Conservation (phyloP, 306 rosid species). For the Benincasa hispida region DNA sequence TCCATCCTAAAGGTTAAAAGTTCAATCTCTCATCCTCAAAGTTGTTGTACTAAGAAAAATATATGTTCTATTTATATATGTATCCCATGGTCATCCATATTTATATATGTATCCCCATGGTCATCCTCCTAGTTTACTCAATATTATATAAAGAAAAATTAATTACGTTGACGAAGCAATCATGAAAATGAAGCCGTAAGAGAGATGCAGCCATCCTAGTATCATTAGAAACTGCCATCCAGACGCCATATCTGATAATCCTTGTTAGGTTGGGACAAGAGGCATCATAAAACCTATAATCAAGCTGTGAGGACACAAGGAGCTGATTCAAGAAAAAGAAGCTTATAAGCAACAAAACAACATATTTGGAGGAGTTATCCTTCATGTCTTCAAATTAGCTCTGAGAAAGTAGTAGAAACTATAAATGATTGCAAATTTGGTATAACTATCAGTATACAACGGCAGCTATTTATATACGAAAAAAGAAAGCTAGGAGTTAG, state of each 20-base stretch:
- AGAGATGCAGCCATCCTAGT: constrained; percentile 86
- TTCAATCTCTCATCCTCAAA: no score
- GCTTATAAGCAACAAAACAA: constrained; percentile 22
- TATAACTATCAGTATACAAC: neutral
- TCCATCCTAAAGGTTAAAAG: no score
- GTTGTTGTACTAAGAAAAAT: no score
- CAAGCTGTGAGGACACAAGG: constrained; percentile 47
- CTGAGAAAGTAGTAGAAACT: neutral
- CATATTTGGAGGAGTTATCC: constrained; percentile 16
- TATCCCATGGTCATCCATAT: no score
- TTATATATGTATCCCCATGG: no score
- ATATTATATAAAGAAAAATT: neutral
- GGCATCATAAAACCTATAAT: constrained; percentile 46
- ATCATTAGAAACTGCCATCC: constrained; percentile 61
- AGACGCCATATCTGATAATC: constrained; percentile 42
- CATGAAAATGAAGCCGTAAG: constrained; percentile 91
- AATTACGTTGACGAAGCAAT: constrained; percentile 67
- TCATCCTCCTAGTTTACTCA: neutral
- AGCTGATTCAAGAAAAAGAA: constrained; percentile 28
- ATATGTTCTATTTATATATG: no score
- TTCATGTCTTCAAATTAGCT: neutral
- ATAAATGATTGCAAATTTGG: neutral
- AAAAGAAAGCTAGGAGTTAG: neutral
- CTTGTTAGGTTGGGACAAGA: constrained; percentile 49
- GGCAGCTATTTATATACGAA: neutral